Conservation (phyloP, 768 basidiomycete genomes). For the Kwoniella newhampshirensis region DNA sequence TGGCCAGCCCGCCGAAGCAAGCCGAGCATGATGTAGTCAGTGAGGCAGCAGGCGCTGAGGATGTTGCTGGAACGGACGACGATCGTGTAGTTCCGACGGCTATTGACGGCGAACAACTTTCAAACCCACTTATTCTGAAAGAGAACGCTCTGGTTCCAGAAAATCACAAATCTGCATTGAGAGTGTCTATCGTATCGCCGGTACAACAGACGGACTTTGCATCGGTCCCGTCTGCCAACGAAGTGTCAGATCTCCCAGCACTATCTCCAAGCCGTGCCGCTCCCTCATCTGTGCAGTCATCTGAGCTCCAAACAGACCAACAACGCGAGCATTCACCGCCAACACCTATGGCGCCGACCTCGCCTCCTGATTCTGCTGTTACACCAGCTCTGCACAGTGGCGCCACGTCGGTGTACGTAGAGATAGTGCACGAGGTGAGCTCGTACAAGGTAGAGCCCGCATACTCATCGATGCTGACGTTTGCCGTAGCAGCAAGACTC, state of each 20-base stretch:
- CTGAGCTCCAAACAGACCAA: background rate
- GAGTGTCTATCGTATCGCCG: too few species aligned
- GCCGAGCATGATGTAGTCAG: background rate
- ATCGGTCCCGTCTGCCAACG: too few species aligned
- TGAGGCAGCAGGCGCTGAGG: too few species aligned
- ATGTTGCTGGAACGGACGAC: too few species aligned
- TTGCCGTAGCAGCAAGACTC: background rate
- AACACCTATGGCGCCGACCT: background rate
- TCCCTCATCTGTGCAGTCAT: background rate
- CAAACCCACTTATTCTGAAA: too few species aligned
- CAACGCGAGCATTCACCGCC: background rate
- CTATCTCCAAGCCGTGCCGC: too few species aligned
- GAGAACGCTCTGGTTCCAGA: background rate
- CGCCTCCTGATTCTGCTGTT: conserved; percentile 3
- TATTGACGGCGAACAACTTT: too few species aligned
- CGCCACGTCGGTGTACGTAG: background rate
- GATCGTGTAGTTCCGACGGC: background rate
- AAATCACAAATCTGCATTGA: too few species aligned
- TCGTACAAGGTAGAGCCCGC: background rate
- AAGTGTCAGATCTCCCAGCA: too few species aligned
- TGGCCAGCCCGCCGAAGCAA: background rate
- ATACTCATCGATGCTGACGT: background rate
- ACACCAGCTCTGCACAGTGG: background rate
- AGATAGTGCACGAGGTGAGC: conserved; percentile 1
- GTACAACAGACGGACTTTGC: too few species aligned